Conservation (phyloP, 805 yeast species). For the Debaryomyces castellii region DNA sequence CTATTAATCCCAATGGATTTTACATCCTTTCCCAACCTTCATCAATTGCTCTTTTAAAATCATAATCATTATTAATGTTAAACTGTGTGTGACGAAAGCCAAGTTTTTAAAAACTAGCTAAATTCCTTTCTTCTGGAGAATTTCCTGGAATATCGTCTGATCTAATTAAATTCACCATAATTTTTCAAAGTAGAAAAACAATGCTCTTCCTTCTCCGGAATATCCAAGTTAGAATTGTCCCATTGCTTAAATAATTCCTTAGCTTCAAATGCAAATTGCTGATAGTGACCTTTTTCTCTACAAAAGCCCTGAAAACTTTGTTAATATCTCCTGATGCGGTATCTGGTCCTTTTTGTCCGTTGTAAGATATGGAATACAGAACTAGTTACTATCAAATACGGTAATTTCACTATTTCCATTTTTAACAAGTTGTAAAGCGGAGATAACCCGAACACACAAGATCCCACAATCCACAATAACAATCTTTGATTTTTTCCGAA, state of each 20-base stretch:
- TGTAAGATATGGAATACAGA: constrained; percentile 25
- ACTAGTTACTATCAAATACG: constrained; percentile 35
- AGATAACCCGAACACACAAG: constrained; percentile 57
- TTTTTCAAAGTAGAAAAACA: constrained; percentile 18
- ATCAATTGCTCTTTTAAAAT: constrained; percentile 21
- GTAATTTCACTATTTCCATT: constrained; percentile 36
- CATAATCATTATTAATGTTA: constrained; percentile 21
- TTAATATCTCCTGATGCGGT: constrained; percentile 42
- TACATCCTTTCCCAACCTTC: constrained; percentile 23
- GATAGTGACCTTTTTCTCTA: constrained; percentile 6
- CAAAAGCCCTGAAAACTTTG: constrained; percentile 22
- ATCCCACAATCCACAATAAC: constrained; percentile 46
- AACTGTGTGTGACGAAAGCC: constrained; percentile 26
- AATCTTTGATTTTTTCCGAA: constrained; percentile 21
- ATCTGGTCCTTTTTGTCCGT: constrained; percentile 10
- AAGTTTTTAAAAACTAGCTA: constrained; percentile 20
- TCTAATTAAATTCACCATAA: constrained; percentile 21
- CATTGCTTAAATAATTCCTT: constrained; percentile 29
- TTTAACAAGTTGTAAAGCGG: constrained; percentile 42
- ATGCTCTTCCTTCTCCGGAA: constrained; percentile 21
- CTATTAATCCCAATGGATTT: constrained; percentile 12
- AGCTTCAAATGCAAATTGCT: constrained; percentile 3
- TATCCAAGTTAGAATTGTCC: no score
- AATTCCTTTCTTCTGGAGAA: constrained; percentile 10
- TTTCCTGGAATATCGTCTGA: constrained; percentile 18